These are phyloP conservation scores for Aspergillus sp. DNA, from an alignment of 2,329 filamentous ascomycete species.

Conservation along the genomic window DNA sequence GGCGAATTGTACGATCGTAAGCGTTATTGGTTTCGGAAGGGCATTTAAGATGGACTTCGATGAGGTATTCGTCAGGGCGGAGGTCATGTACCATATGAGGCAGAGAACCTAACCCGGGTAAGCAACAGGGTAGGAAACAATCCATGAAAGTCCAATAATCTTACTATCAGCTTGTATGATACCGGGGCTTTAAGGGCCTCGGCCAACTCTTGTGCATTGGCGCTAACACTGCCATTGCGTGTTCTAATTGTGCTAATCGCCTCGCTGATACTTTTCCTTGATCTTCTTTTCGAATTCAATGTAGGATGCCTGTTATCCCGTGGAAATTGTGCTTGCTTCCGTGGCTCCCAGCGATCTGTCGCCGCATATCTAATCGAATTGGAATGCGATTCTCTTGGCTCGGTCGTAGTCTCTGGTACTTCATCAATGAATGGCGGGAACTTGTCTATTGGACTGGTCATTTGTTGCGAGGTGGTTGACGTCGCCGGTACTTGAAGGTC, in stretches of 20 bases:
- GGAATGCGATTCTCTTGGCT: constrained; percentile 28
- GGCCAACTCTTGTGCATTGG: constrained; percentile 90
- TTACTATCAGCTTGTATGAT: constrained; percentile 83
- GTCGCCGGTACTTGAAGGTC: constrained; percentile 37
- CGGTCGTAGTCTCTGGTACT: constrained; percentile 30
- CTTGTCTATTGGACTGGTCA: constrained; percentile 43
- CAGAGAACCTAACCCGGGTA: constrained; percentile 69
- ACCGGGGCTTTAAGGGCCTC: constrained; percentile 88
- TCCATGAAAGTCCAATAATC: constrained; percentile 26
- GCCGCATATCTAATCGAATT: constrained; percentile 35
- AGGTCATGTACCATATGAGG: constrained; percentile 90
- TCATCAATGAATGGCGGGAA: constrained; percentile 48
- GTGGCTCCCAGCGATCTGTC: constrained; percentile 63
- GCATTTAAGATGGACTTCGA: constrained; percentile 95
- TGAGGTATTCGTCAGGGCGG: constrained; percentile 93
- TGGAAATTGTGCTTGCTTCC: constrained; percentile 54
- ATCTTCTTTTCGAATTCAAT: constrained; percentile 56
- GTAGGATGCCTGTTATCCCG: constrained; percentile 44
- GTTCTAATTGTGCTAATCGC: constrained; percentile 81
- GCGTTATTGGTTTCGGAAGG: constrained; percentile 84
- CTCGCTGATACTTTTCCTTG: constrained; percentile 86
- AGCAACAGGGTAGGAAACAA: constrained; percentile 13
- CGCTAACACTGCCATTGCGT: constrained; percentile 80
- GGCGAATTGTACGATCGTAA: constrained; percentile 90
- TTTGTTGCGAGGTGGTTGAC: constrained; percentile 31